Conservation (phyloP, 805 yeast genomes). For the Groenewaldozyma tartarivorans region DNA sequence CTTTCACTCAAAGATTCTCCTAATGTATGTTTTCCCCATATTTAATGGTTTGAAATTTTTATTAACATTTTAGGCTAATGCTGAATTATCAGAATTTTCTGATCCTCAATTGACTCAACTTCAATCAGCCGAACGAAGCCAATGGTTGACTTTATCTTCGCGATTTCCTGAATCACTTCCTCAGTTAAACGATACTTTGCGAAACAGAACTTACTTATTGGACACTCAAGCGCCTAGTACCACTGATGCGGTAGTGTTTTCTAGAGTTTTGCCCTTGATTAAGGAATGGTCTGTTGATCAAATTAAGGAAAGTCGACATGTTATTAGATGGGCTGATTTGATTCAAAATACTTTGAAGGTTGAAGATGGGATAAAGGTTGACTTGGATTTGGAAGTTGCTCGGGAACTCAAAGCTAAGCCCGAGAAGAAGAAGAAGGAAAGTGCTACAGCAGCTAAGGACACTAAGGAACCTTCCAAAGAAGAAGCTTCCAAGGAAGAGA, state of each 20-base stretch:
- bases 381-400: slow-evolving; percentile 56
- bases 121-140: slow-evolving; percentile 65
- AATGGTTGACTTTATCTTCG: slow-evolving; percentile 67
- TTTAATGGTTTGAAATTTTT: background rate
- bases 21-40: slow-evolving; percentile 1
- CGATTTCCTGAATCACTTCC: slow-evolving; percentile 45
- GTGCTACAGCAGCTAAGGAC: slow-evolving; percentile 13
- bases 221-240: slow-evolving; percentile 44
- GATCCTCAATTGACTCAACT: slow-evolving; percentile 26
- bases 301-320: slow-evolving; percentile 63
- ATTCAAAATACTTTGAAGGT: slow-evolving; percentile 51
- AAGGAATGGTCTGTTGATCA: slow-evolving; percentile 48
- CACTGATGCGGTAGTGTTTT: slow-evolving; percentile 65
- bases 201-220: slow-evolving; percentile 58
- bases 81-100: slow-evolving; percentile 9
- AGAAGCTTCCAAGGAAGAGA: slow-evolving; percentile 25
- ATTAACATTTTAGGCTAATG: slow-evolving; percentile 11
- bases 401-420: slow-evolving; percentile 53
- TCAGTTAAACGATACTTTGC: slow-evolving; percentile 59
- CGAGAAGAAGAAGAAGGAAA: slow-evolving; percentile 29
- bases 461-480: slow-evolving; percentile 38
- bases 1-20: slow-evolving; percentile 18
- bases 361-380: slow-evolving; percentile 44
- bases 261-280: slow-evolving; percentile 52
- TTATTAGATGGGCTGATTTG: slow-evolving; percentile 87